Evolutionary conservation across 2,329 filamentous ascomycete species (phyloP).

Genomic region (Endoconidiophora laricicola): DNA sequence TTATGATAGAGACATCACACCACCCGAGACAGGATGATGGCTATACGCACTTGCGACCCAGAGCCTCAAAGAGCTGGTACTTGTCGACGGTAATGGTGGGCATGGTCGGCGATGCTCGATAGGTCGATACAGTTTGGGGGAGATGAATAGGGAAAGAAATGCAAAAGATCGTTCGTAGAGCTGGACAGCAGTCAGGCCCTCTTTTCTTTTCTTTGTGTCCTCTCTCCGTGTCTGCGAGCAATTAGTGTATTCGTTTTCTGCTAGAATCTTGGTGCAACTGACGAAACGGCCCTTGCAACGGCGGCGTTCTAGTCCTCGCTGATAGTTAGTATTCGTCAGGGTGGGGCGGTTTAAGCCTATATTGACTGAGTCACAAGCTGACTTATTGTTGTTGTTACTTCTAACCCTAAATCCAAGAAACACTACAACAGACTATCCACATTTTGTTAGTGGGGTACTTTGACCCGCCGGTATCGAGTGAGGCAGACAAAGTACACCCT

Average conservation of each 20-base stretch:
- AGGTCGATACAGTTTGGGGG: background rate
- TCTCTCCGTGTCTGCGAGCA: too few species aligned
- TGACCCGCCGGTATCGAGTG: background rate
- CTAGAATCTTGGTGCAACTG: too few species aligned
- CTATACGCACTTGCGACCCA: slow-evolving; percentile 58
- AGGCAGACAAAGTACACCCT: slow-evolving; percentile 2
- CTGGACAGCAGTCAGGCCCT: background rate
- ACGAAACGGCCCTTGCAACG: background rate
- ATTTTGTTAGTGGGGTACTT: slow-evolving; percentile 2
- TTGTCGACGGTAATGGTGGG: slow-evolving; percentile 96
- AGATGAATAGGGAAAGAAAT: background rate
- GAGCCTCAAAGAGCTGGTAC: slow-evolving; percentile 81
- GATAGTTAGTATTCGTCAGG: background rate
- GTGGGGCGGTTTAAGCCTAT: background rate
- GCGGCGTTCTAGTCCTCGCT: too few species aligned
- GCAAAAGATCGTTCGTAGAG: background rate
- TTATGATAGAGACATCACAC: background rate
- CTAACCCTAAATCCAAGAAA: background rate
- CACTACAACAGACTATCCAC: background rate
- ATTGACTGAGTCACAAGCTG: slow-evolving; percentile 9
- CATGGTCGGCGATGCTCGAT: slow-evolving; percentile 35
- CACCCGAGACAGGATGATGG: background rate
- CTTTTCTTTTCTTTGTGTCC: too few species aligned
- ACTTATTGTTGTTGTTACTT: slow-evolving; percentile 2
- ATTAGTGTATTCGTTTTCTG: too few species aligned